Evolutionary conservation across 805 yeast genomes (phyloP).

Genomic region (Kazachstania martiniae): DNA sequence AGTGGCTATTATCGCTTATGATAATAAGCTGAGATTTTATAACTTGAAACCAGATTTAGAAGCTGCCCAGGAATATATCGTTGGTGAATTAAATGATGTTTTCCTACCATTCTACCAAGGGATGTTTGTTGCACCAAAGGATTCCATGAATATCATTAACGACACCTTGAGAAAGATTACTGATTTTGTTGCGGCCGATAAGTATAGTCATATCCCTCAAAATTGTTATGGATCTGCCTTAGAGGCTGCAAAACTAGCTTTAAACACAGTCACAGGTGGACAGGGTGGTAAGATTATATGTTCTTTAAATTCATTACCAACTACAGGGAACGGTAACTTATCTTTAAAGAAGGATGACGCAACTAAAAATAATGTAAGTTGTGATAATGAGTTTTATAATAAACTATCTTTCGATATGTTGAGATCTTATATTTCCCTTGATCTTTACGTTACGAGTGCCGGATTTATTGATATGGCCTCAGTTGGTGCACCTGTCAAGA

Average conservation of each 20-base stretch:
- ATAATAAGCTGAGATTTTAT: slow-evolving; percentile 60
- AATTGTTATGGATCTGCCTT: slow-evolving; percentile 76
- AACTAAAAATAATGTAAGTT: slow-evolving; percentile 42
- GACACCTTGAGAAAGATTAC: slow-evolving; percentile 45
- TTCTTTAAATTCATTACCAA: slow-evolving; percentile 58
- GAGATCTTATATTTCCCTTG: slow-evolving; percentile 56
- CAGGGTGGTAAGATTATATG: slow-evolving; percentile 84
- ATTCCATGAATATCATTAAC: slow-evolving; percentile 52
- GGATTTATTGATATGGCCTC: slow-evolving; percentile 64
- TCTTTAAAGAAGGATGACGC: slow-evolving; percentile 31
- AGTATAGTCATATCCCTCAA: slow-evolving; percentile 30
- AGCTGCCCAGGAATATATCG: slow-evolving; percentile 46
- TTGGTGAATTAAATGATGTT: slow-evolving; percentile 46
- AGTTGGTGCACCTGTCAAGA: slow-evolving; percentile 48
- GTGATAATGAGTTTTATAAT: slow-evolving; percentile 53
- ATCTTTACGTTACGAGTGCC: slow-evolving; percentile 58
- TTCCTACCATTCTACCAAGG: slow-evolving; percentile 76
- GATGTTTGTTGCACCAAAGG: slow-evolving; percentile 68
- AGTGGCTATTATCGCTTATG: slow-evolving; percentile 68
- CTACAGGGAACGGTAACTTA: slow-evolving; percentile 69
- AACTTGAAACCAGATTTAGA: slow-evolving; percentile 49
- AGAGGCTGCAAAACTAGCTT: slow-evolving; percentile 51
- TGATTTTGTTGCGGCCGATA: slow-evolving; percentile 28
- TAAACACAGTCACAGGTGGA: slow-evolving; percentile 34
- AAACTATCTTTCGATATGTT: slow-evolving; percentile 48